Evolutionary conservation across 768 basidiomycete species (phyloP), one percentile per base, ranked within the genome.

Genomic region (Leccinellum rugosiceps): DNA sequence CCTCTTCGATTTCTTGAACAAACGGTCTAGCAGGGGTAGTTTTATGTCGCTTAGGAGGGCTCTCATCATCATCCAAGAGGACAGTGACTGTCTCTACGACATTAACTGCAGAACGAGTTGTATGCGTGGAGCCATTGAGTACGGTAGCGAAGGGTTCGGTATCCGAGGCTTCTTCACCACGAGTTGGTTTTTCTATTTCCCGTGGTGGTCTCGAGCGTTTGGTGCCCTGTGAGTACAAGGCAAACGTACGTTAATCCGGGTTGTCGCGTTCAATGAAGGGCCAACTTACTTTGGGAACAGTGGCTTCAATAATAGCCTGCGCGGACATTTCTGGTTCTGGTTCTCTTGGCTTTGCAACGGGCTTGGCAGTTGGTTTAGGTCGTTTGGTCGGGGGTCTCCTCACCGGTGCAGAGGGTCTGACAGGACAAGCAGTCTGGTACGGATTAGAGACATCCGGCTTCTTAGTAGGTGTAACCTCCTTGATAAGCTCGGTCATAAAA

Each of bases 121-220:
- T 38, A 32, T 55, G 51, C 41, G 55, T 41, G 26, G 53, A 51
- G 13, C 68, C 67, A 5, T 72, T 69, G 14, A 45, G 25, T 17
- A 9, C 30, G 21, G 61, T 61, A 58, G 49, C 25, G 15, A 57
- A 60, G 50, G 45, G 23, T 50, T 59, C 65, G 52, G 11, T 55
- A 31, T 61, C 56, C 38, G 28, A 32, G 23, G 45, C 26, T 23
- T 47, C 58, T 48, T 58, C 64, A 13, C 13, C 52, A 49, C 47
- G 58, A 44, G 23, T 31, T 32, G 63, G 59, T 61, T 73, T 81
- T 59, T 80, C 79, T 31, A 87, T 65, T 52, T 82, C 77, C 3
- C 79, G 71, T n/a, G 87, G 86, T 5, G 90, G 88, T 41, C 89
- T 81, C 45, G 87, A 83, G 47, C 90, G 85, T 66, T 89, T 89